Evolutionary conservation across 352 stramenopile species (phyloP).

Genomic region (Pythium apleroticum): DNA sequence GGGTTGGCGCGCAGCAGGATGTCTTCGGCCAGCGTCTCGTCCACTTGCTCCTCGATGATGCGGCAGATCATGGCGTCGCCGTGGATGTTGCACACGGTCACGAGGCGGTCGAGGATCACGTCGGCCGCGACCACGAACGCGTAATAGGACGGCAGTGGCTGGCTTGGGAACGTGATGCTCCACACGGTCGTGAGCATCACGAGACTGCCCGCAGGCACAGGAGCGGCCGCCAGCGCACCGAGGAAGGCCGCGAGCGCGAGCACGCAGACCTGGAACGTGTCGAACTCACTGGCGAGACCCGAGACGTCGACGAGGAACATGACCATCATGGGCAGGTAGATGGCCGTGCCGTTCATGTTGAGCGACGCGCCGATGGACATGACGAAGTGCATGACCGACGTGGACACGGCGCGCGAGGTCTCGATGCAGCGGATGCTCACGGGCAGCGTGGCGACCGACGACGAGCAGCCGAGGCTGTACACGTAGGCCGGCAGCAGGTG

Average conservation of each 20-base stretch:
- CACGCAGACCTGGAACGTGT: conserved; percentile 38
- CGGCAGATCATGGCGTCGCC: conserved; percentile 69
- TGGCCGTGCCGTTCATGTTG: conserved; percentile 75
- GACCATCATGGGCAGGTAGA: conserved; percentile 73
- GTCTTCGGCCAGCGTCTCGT: conserved; percentile 31
- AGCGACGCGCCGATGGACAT: conserved; percentile 65
- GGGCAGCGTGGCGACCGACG: conserved; percentile 69
- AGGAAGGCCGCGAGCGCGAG: conserved; percentile 62
- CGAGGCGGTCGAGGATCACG: conserved; percentile 69
- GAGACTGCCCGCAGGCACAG: conserved; percentile 55
- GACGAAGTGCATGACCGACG: conserved; percentile 69
- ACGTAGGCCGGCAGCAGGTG: conserved; percentile 72
- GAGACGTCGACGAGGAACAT: conserved; percentile 71
- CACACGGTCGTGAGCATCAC: conserved; percentile 71
- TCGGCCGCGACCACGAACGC: conserved; percentile 65
- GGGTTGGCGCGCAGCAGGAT: conserved; percentile 24
- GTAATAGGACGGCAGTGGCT: conserved; percentile 56
- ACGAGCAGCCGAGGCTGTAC: conserved; percentile 71
- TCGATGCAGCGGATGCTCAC: conserved; percentile 67
- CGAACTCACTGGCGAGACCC: conserved; percentile 39
- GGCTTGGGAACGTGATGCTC: conserved; percentile 60
- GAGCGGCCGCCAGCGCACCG: conserved; percentile 56
- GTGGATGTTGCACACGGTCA: conserved; percentile 78
- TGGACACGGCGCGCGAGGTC: conserved; percentile 47
- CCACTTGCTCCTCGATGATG: conserved; percentile 69